Base-by-base conservation (phyloP, 1,284 basidiomycete genomes). In the Cutaneotrichosporon spelunceum region DNA sequence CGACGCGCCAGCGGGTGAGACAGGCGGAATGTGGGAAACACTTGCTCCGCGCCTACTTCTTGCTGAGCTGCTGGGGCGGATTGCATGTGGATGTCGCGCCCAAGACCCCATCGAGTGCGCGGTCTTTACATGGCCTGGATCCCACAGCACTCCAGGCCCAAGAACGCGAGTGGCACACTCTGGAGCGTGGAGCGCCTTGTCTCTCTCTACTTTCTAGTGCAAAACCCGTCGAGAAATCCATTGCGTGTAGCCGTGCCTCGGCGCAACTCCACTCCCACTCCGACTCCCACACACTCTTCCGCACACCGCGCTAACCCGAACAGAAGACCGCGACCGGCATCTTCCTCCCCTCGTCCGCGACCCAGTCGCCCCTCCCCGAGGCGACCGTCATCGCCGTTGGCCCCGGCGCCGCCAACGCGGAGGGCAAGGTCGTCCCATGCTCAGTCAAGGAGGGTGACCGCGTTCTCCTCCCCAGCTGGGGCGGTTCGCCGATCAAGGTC, bases 351-450 rank as follows among this genome's bases (percentile, higher is more conserved):
- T 88, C 90, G 13, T 90, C 91, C 9, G 86, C 88, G 1, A 93
- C 91, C 52, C 85, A 79, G 66, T 86, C 81, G 67, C 93, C 93
- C 26, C 85, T 98, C 9, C 94, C 95, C 3, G 95, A 98, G 81
- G 95, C 93, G 5, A 95, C 91, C 57, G 95, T 98, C 74, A 90
- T 98, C 77, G 91, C 95, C 45, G 89, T 92, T 60, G 95, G 95
- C 58, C 95, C 94, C 50, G 95, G 95, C 53, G 90, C 90, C 29
- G 87, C 87, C 30, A 86, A 90, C 83, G 91, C 92, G 82, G 86
- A 92, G 7, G 94, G 95, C 52, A 80, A 84, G 39, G 63, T 95
- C 21, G 80, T 89, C n/a, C 90, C 93, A 13, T 85, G 87, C 26
- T 80, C 82, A 42, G 93, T 98, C 60, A 87, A 90, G 82, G 83